A percentile compares a stretch with the other conserved stretches of the same genome.
These are phyloP conservation scores for Agarophyton chilense DNA, from an alignment of 23 red algal genomes.

Conservation along the genomic window DNA sequence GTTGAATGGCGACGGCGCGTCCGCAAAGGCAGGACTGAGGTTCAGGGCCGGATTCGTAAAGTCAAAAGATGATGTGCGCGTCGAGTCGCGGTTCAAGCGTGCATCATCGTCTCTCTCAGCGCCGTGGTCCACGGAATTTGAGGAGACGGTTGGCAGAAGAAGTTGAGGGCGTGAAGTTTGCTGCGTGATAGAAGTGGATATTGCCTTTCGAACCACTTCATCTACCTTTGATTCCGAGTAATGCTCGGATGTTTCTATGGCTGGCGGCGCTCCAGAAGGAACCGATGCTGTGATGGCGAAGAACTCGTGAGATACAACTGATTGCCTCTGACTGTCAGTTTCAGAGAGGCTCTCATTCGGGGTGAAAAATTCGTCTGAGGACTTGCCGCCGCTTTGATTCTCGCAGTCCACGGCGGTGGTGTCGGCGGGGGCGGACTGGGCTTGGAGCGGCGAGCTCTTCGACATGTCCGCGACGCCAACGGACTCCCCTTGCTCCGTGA, in stretches of 20 bases:
- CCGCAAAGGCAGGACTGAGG: constrained; percentile 40
- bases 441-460: neutral
- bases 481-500: neutral
- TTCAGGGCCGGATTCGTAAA: constrained; percentile 35
- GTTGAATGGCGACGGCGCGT: constrained; percentile 41
- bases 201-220: constrained; percentile 34
- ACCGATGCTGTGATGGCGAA: neutral
- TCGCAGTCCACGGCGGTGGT: neutral
- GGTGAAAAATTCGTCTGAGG: constrained; percentile 51
- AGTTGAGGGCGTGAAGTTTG: constrained; percentile 24
- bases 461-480: neutral
- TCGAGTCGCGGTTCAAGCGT: neutral
- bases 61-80: constrained; percentile 1
- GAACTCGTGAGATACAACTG: neutral
- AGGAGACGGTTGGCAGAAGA: neutral
- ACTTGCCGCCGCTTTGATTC: constrained; percentile 25
- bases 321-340: constrained; percentile 7
- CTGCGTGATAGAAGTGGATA: constrained; percentile 39
- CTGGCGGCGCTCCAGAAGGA: neutral
- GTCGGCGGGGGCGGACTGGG: neutral
- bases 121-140: neutral
- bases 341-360: constrained; percentile 33
- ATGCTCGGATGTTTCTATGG: neutral
- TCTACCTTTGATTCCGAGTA: constrained; percentile 23
- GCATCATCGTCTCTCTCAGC: neutral